These are phyloP conservation scores for Tolypocladium endophyticum DNA, from an alignment of 2,329 filamentous ascomycete species.

Conservation along the genomic window DNA sequence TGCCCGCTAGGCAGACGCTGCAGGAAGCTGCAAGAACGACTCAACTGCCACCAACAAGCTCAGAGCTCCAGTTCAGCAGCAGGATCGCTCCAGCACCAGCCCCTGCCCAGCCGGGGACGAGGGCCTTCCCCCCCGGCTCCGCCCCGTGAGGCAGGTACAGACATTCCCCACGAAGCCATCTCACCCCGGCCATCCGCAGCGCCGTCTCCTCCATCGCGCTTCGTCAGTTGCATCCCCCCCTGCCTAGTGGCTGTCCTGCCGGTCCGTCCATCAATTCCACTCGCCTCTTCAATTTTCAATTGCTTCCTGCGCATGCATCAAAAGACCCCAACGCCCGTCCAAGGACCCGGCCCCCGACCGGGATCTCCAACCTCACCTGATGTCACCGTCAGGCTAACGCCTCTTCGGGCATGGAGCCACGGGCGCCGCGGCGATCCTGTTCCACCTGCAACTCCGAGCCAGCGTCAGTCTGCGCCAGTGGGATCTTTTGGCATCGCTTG, in stretches of 20 bases:
- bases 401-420: not conserved
- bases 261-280: not conserved
- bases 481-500: not conserved
- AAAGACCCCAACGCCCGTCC: not conserved
- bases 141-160: slow-evolving; percentile 4
- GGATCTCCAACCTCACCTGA: slow-evolving; percentile 2
- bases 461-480: not conserved
- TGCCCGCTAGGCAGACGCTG: not conserved
- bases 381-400: slow-evolving; percentile 2
- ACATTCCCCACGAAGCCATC: slow-evolving; percentile 1
- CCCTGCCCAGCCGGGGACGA: not conserved
- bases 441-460: not conserved
- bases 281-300: not conserved
- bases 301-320: not conserved
- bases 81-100: not conserved
- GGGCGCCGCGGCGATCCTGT: not conserved
- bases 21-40: not conserved
- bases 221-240: not conserved
- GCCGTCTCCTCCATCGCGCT: not conserved
- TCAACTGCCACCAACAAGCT: not conserved
- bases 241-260: not conserved
- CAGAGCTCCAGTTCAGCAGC: not conserved
- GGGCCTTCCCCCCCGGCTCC: not conserved
- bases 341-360: not conserved
- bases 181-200: not conserved